Conservation (phyloP, 306 rosid species). For the Dryas octopetala region DNA sequence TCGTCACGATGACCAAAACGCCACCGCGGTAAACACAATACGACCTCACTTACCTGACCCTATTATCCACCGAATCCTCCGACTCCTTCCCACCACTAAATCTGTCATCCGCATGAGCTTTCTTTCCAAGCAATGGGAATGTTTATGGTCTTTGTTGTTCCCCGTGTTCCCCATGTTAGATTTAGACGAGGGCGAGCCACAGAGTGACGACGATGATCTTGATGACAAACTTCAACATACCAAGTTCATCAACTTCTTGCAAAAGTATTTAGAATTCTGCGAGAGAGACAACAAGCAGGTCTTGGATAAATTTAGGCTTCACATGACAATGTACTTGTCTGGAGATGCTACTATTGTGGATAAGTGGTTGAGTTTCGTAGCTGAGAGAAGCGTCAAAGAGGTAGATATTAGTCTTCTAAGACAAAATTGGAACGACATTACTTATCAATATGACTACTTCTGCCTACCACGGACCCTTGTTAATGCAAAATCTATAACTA, state of each 20-base stretch:
- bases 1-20: background rate
- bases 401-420: background rate
- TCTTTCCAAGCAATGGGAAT: slow-evolving; percentile 11
- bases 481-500: background rate
- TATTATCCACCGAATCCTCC: background rate
- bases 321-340: background rate
- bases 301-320: background rate
- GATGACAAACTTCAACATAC: background rate
- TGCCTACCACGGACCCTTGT: background rate
- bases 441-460: background rate
- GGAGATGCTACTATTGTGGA: background rate
- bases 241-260: slow-evolving; percentile 3
- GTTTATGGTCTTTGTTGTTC: background rate
- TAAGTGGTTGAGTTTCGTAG: background rate
- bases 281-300: background rate
- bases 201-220: background rate
- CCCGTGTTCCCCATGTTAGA: background rate
- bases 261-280: background rate
- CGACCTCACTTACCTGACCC: background rate
- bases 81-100: slow-evolving; percentile 2
- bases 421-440: too few species aligned
- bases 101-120: background rate
- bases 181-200: background rate
- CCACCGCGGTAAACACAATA: background rate
- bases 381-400: background rate